A percentile compares a stretch with the other conserved stretches of the same genome.
Evolutionary conservation across 2,329 filamentous ascomycete species (phyloP).

Genomic region (Metarhizium humberi): DNA sequence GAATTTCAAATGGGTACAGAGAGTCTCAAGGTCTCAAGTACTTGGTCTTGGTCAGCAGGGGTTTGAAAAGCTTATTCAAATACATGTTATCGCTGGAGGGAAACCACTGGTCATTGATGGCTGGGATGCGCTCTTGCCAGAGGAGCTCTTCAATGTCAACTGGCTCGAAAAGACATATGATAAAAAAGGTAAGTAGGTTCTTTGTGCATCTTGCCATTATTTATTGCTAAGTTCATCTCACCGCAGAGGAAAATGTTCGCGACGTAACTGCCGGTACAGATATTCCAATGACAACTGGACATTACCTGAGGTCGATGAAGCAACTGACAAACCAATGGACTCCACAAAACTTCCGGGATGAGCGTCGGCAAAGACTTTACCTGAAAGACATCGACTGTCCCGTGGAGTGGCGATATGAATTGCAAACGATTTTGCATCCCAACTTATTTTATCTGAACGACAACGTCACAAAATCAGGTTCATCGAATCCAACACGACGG

Average conservation of each 20-base stretch:
- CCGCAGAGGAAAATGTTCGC: slow-evolving; percentile 69
- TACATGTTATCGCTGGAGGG: slow-evolving; percentile 77
- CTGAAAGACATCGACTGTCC: slow-evolving; percentile 97
- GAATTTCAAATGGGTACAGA: slow-evolving; percentile 81
- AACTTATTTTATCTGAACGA: slow-evolving; percentile 88
- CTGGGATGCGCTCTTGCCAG: slow-evolving; percentile 68
- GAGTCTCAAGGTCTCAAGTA: slow-evolving; percentile 72
- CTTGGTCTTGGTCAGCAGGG: slow-evolving; percentile 64
- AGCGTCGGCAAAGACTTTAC: slow-evolving; percentile 78
- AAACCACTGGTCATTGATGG: slow-evolving; percentile 87
- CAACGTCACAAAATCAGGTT: slow-evolving; percentile 41
- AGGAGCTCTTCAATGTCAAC: slow-evolving; percentile 64
- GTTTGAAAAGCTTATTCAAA: slow-evolving; percentile 76
- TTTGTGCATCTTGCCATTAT: neutral
- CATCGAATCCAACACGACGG: neutral
- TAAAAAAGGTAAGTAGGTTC: slow-evolving; percentile 61
- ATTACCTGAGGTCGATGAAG: slow-evolving; percentile 84
- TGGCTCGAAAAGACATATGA: slow-evolving; percentile 77
- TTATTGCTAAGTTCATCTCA: slow-evolving; percentile 8
- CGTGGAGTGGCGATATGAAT: slow-evolving; percentile 69
- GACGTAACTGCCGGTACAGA: slow-evolving; percentile 66
- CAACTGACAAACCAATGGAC: slow-evolving; percentile 78
- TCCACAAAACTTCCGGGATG: slow-evolving; percentile 65
- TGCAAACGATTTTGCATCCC: slow-evolving; percentile 69
- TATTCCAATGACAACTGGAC: slow-evolving; percentile 76